Evolutionary conservation across 208 protist species (phyloP).

Genomic region (Novymonas esmeraldas): DNA sequence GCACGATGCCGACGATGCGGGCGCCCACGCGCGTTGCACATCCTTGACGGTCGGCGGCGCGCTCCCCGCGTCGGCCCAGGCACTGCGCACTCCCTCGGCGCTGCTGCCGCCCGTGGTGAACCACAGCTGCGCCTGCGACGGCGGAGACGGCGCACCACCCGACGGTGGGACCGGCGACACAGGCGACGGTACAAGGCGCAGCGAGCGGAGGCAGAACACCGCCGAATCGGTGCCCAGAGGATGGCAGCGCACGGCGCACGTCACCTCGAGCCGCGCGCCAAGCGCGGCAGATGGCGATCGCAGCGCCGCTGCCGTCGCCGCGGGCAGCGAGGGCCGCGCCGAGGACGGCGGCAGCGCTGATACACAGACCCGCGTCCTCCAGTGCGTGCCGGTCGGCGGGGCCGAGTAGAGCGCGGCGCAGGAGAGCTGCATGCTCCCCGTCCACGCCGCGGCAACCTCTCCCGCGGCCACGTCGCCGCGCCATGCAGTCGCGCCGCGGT

Average conservation of each 20-base stretch:
- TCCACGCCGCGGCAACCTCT: neutral
- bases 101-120: slow-evolving; percentile 31
- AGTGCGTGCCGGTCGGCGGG: neutral
- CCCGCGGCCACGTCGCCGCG: neutral
- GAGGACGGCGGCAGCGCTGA: too few species aligned
- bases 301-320: neutral
- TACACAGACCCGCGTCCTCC: slow-evolving; percentile 17
- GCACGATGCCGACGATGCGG: neutral
- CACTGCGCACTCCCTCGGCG: slow-evolving; percentile 7
- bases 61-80: slow-evolving; percentile 12
- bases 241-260: slow-evolving; percentile 19
- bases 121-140: slow-evolving; percentile 33
- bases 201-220: slow-evolving; percentile 35
- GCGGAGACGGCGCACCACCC: neutral
- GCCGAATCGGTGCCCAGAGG: slow-evolving; percentile 13
- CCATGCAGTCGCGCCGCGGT: neutral
- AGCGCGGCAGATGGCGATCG: slow-evolving; percentile 9
- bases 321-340: neutral
- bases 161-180: neutral
- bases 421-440: slow-evolving; percentile 10
- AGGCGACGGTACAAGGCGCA: slow-evolving; percentile 26
- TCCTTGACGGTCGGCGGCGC: slow-evolving; percentile 16
- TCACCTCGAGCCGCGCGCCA: slow-evolving; percentile 13
- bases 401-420: slow-evolving; percentile 21
- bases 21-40: slow-evolving; percentile 26